These are phyloP conservation scores for Insectozyma bohioensis DNA, from an alignment of 1,139 yeast genomes.

Conservation along the genomic window DNA sequence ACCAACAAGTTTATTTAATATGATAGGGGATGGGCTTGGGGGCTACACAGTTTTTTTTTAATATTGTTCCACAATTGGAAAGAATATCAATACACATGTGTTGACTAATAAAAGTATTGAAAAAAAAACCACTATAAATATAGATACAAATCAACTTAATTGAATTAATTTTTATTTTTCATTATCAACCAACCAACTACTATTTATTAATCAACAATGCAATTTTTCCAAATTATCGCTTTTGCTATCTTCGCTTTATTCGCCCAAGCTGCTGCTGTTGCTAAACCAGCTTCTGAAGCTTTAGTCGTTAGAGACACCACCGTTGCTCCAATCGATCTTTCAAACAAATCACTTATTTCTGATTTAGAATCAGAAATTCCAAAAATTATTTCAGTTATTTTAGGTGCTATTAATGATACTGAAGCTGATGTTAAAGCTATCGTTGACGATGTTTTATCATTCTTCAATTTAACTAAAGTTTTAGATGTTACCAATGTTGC, in stretches of 20 bases:
- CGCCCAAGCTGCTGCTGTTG: slow-evolving; percentile 1
- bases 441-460: slow-evolving; percentile 1
- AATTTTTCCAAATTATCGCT: slow-evolving; percentile 1
- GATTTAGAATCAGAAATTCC: slow-evolving; percentile 2
- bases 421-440: slow-evolving; percentile 1
- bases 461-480: slow-evolving; percentile 1
- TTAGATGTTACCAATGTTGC: neutral
- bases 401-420: neutral
- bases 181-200: no score
- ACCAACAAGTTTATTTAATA: no score
- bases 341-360: neutral
- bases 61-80: no score
- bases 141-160: no score
- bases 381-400: slow-evolving; percentile 1
- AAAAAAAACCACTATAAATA: no score
- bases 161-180: no score
- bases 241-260: slow-evolving; percentile 1
- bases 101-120: no score
- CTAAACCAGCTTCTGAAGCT: neutral
- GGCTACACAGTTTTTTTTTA: no score
- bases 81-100: no score
- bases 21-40: no score
- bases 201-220: no score
- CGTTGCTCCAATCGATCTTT: neutral
- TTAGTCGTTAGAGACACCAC: neutral